Conservation (phyloP, 225 moss, liverwort and hornwort genomes). For the Physcomitrellopsis africana region DNA sequence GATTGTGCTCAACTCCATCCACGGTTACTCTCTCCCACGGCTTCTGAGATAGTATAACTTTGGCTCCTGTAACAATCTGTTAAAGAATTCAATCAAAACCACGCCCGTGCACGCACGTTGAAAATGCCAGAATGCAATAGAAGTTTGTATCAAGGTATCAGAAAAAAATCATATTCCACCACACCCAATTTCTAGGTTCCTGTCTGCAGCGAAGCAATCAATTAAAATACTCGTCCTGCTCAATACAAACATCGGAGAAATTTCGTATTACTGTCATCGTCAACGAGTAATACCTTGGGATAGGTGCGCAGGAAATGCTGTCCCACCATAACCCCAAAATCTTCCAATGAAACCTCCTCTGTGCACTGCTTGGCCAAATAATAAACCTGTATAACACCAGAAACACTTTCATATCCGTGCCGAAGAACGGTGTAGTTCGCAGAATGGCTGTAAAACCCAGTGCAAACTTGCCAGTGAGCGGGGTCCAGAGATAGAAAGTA, state of each 20-base stretch:
- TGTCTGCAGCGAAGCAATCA: neutral
- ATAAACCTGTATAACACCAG: constrained; percentile 61
- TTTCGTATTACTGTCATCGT: neutral
- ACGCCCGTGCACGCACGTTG: neutral
- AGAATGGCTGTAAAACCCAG: neutral
- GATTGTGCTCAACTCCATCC: constrained; percentile 71
- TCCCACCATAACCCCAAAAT: constrained; percentile 69
- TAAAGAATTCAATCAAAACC: neutral
- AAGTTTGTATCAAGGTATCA: neutral
- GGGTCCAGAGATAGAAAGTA: neutral
- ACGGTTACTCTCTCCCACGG: constrained; percentile 87
- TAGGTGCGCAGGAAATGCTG: constrained; percentile 79
- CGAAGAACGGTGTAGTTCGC: neutral
- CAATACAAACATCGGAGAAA: neutral
- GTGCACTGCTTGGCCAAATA: constrained; percentile 82
- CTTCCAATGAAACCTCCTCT: constrained; percentile 69
- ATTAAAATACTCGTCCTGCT: neutral
- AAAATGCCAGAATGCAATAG: constrained; percentile 9
- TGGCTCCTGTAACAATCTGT: constrained; percentile 73
- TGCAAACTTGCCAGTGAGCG: neutral
- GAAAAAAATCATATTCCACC: neutral
- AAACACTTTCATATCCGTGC: neutral
- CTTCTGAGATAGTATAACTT: constrained; percentile 63
- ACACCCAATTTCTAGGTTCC: neutral
- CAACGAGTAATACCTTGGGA: constrained; percentile 61